Evolutionary conservation across 2,329 filamentous ascomycete species (phyloP), one percentile per base, ranked within the genome.

Genomic region (Purpureocillium lavendulum): DNA sequence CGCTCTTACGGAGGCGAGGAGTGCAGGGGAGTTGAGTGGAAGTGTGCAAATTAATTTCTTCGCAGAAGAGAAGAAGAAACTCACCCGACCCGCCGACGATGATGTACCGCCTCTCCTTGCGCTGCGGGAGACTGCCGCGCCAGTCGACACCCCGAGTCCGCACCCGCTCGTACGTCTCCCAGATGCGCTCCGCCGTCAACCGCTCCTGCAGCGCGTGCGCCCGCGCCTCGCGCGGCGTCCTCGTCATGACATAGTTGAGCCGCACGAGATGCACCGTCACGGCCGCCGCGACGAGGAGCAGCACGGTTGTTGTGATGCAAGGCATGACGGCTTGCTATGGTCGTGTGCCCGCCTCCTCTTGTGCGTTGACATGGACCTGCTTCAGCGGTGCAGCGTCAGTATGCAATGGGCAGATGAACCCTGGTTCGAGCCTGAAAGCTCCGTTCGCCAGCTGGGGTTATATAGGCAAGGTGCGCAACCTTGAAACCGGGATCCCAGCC

Each of bases 11-110:
- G n/a, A n/a, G n/a, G n/a, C n/a, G n/a, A n/a, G n/a, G n/a, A n/a
- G n/a, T n/a, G n/a, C n/a, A n/a, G n/a, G n/a, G n/a, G n/a, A n/a
- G n/a, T n/a, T n/a, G n/a, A n/a, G n/a, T n/a, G n/a, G n/a, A n/a
- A n/a, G n/a, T n/a, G n/a, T n/a, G n/a, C n/a, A n/a, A n/a, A n/a
- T n/a, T n/a, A n/a, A n/a, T n/a, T n/a, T n/a, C n/a, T n/a, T n/a
- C n/a, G n/a, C n/a, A n/a, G n/a, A 40, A 13, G 13, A 12, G n/a
- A 10, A 8, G 16, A 8, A 12, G 2, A 17, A 15, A 55, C 61
- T 51, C 39, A 66, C 66, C 67, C n/a, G 65, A 69, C 11, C 67
- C 68, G 12, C 68, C 67, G 4, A 67, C 65, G 4, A 70, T 56
- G 28, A 71, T 47, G 45, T 70, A 71, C 21, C 65, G 59, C 33